phyloP scores from a whole-genome alignment of 75 land plant species.

The Selaginella tamariscina region DNA sequence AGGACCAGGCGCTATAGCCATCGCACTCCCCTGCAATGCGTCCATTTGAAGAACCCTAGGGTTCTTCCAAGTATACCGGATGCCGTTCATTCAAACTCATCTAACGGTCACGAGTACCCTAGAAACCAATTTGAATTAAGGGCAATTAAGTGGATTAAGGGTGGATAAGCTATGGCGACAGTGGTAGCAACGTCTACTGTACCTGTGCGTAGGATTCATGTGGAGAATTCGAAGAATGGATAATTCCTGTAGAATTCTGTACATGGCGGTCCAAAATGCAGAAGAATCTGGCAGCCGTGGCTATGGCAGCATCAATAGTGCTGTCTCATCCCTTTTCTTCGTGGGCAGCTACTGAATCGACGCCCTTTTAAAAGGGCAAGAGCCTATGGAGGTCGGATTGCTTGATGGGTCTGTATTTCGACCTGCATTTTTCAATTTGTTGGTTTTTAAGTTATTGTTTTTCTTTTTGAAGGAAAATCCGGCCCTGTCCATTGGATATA shows the following conservation, averaged over 20 bases:
- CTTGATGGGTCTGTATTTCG: background rate
- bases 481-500: slow-evolving; percentile 51
- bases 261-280: too few relatives aligned
- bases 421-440: background rate
- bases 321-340: background rate
- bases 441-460: background rate
- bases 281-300: background rate
- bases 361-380: background rate
- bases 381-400: background rate
- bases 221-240: too few relatives aligned
- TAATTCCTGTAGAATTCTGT: too few relatives aligned
- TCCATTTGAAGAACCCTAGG: too few relatives aligned
- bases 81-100: too few relatives aligned
- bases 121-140: too few relatives aligned
- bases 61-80: too few relatives aligned
- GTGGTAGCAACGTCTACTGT: too few relatives aligned
- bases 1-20: slow-evolving; percentile 1
- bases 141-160: too few relatives aligned
- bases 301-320: background rate
- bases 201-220: too few relatives aligned
- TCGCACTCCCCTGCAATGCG: background rate
- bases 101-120: too few relatives aligned
- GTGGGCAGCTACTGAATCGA: background rate
- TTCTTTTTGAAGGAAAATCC: slow-evolving; percentile 48
- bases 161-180: too few relatives aligned